Percentiles rank a stretch among this genome's conserved stretches.
These are phyloP conservation scores for Coemansia sp. DNA, from an alignment of 192 early-diverging fungal genomes.

Conservation along the genomic window DNA sequence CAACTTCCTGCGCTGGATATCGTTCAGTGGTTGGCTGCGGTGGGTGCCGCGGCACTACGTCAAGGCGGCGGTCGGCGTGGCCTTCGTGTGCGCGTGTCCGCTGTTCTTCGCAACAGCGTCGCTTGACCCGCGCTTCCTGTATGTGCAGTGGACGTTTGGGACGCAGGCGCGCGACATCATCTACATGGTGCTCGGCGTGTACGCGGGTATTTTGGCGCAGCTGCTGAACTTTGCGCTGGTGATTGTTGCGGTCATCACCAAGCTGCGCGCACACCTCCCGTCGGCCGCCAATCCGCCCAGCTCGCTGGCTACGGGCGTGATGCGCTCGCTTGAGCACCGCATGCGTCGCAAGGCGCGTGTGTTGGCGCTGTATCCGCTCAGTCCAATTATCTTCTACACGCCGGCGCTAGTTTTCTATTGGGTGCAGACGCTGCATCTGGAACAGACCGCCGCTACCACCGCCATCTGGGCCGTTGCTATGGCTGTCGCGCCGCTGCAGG, in stretches of 20 bases:
- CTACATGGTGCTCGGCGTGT: conserved; percentile 41
- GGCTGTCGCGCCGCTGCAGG: conserved; percentile 37
- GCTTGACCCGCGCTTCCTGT: conserved; percentile 31
- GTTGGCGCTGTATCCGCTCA: conserved; percentile 43
- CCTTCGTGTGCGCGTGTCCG: conserved; percentile 28
- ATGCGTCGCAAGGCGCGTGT: conserved; percentile 49
- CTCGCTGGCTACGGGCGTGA: conserved; percentile 38
- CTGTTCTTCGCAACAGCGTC: conserved; percentile 34
- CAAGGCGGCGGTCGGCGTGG: conserved; percentile 14
- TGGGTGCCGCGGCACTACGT: conserved; percentile 43
- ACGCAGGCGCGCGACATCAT: conserved; percentile 17
- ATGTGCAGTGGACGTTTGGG: conserved; percentile 49
- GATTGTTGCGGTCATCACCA: conserved; percentile 26
- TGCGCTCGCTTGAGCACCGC: conserved; percentile 44
- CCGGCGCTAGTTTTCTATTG: conserved; percentile 39
- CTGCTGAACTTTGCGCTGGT: conserved; percentile 44
- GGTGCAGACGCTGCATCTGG: conserved; percentile 40
- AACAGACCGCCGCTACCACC: conserved; percentile 13
- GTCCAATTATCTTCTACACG: conserved; percentile 40
- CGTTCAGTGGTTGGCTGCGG: conserved; percentile 30
- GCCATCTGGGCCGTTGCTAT: conserved; percentile 29
- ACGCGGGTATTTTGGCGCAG: conserved; percentile 35
- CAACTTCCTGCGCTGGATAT: conserved; percentile 44
- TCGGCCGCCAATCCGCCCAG: conserved; percentile 13
- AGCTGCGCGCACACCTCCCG: conserved; percentile 25